Evolutionary conservation across 2,329 filamentous ascomycete species (phyloP).

Genomic region (Beauveria sp.): DNA sequence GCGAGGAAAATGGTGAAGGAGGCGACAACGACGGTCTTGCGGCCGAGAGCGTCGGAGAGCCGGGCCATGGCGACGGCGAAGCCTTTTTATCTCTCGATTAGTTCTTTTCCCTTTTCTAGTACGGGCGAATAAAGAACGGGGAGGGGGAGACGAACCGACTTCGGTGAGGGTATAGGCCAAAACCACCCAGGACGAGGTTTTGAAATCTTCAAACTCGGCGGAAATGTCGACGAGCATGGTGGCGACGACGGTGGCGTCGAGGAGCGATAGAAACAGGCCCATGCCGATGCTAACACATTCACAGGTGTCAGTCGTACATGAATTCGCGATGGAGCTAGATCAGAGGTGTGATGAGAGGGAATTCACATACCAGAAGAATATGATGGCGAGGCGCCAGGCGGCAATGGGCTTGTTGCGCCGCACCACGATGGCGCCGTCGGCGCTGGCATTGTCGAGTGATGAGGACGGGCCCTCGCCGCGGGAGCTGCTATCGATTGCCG

Average conservation of each 20-base stretch:
- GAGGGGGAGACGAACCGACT: conserved; percentile 2
- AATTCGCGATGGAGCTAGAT: no score
- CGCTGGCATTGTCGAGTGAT: neutral
- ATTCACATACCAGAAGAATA: conserved; percentile 13
- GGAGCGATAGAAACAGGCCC: conserved; percentile 11
- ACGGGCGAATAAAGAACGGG: neutral
- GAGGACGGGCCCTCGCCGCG: neutral
- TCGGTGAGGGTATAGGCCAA: conserved; percentile 12
- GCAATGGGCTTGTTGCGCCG: conserved; percentile 15
- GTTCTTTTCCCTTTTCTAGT: neutral
- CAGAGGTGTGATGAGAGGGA: neutral
- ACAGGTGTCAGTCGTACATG: no score
- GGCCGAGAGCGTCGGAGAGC: conserved; percentile 15
- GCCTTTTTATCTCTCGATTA: conserved; percentile 2
- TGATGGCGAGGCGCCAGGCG: conserved; percentile 13
- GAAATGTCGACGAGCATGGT: conserved; percentile 13
- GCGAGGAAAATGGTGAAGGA: conserved; percentile 16
- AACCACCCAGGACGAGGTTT: conserved; percentile 11
- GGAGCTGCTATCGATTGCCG: neutral
- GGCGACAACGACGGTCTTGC: conserved; percentile 10
- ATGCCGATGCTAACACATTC: conserved; percentile 6
- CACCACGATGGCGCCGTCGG: conserved; percentile 6
- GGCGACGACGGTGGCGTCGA: conserved; percentile 12
- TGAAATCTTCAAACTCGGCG: conserved; percentile 9
- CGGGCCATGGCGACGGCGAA: conserved; percentile 16